Evolutionary conservation across 1,139 yeast species (phyloP), one percentile per base, ranked within the genome.

Genomic region (Candida neerlandica): DNA sequence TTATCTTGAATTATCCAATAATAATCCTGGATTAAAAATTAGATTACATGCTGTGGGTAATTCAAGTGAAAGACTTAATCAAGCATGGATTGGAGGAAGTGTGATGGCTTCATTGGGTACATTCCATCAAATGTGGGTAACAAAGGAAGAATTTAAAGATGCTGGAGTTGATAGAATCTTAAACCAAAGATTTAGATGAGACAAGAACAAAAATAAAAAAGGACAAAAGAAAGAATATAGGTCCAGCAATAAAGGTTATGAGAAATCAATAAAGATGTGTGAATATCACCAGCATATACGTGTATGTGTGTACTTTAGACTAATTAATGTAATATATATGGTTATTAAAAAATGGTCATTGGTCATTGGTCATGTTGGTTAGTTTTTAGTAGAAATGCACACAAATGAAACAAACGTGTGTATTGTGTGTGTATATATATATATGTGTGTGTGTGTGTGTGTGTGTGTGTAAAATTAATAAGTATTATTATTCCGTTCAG

Each of bases 51-150:
- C 97, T 1, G 85, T 89, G 4, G 98, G 99, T 35, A 89, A 89
- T 64, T 70, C 88, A 1, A 78, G 80, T 45, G 99, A 94, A 67
- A 80, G 98, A 61, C 82, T 84, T 56, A 89, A 83, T 64, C 91
- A 95, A 55, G 79, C 95, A 6, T 94, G 99, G 98, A 82, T 94
- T 49, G 99, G 99, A 41, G 98, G 97, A 6, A 86, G 96, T 57
- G 95, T 94, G 38, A 75, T 94, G 51, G 86, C 97, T 3, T 87
- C 96, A 49, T 77, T 94, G 61, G 99, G 99, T 26, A 91, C 97
- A 1, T 94, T 94, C 76, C 99, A 94, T 66, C 99, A 94, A 69
- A 75, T 89, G 72, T 94, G 99, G 98, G 96, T 94, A 3, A 89
- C 95, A 42, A 87, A 85, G 65, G 84, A 83, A 58, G 99, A 94